Evolutionary conservation across 2,329 filamentous ascomycete genomes (phyloP).

Genomic region (Albifimbria verrucaria): DNA sequence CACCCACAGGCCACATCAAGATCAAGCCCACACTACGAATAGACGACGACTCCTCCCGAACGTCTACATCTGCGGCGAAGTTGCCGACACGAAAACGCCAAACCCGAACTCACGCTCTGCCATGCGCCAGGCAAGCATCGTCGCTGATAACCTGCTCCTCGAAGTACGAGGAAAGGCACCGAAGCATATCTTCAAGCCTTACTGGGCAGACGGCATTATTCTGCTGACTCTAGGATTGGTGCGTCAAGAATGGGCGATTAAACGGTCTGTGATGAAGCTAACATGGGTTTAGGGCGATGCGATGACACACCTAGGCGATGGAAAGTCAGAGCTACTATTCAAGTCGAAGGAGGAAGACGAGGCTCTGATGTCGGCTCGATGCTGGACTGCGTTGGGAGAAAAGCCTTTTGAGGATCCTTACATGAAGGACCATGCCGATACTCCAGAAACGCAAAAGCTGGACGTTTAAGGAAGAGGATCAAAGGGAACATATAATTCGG

Average conservation of each 20-base stretch:
- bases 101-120: slow-evolving; percentile 54
- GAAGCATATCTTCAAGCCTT: slow-evolving; percentile 34
- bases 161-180: slow-evolving; percentile 38
- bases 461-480: not conserved
- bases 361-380: slow-evolving; percentile 39
- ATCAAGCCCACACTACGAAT: slow-evolving; percentile 58
- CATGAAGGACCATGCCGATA: not conserved
- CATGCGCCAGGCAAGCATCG: slow-evolving; percentile 48
- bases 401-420: slow-evolving; percentile 41
- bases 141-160: slow-evolving; percentile 51
- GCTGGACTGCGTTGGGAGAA: slow-evolving; percentile 40
- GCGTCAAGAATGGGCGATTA: slow-evolving; percentile 15
- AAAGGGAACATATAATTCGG: not conserved
- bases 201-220: slow-evolving; percentile 47
- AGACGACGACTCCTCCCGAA: slow-evolving; percentile 42
- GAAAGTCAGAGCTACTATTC: slow-evolving; percentile 40
- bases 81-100: slow-evolving; percentile 47
- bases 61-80: slow-evolving; percentile 63
- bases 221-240: slow-evolving; percentile 54
- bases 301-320: slow-evolving; percentile 40
- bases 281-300: slow-evolving; percentile 37
- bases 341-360: slow-evolving; percentile 37
- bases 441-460: not conserved
- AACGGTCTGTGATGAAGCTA: not conserved
- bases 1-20: slow-evolving; percentile 45